Base-by-base conservation (phyloP, 495 filamentous ascomycete species). In the Penicillium longicatenatum region DNA sequence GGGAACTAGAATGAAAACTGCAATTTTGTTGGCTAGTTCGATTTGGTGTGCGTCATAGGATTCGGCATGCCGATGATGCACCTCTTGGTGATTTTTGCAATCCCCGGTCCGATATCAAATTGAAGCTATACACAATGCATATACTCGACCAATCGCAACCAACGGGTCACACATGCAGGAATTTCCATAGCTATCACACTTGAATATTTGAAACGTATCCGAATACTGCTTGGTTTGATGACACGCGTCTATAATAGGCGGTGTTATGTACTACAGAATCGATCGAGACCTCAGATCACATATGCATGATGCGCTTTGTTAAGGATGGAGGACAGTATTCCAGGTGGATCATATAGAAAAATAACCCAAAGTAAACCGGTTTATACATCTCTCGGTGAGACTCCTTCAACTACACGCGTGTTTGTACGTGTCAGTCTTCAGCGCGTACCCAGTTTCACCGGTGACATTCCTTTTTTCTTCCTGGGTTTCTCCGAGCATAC, bases 41-140 rank as follows among this genome's bases (percentile, higher is more conserved):
- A 17, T 22, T 45, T 44, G 19, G 22, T 33, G 33, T 20, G 45
- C 37, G 45, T 48, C 45, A 48, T 17, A n/a, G 14, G 24, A 51
- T 30, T 58, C 48, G 48, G 55, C 24, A 58, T 58, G 55, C 55
- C 55, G 55, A 58, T 57, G 55, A 41, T 58, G 39, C 48, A 46
- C 20, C 20, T 16, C 11, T 33, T 33, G 47, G 9, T 20, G 30
- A 12, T 37, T 29, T 37, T 12, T 24, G 5, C 14, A 30, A 24
- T 10, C 0, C 6, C 19, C 26, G 20, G 49, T 37, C 33, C 20
- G 30, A 29, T 31, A 48, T 48, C 16, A 26, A 48, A 30, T 48
- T 30, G 31, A 51, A 20, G 33, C 49, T 39, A 20, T 37, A 11
- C 11, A 39, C 12, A 8, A 8, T 37, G 19, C 35, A 39, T 52